These are phyloP conservation scores for Morella rubra DNA, from an alignment of 306 rosid genomes.

Conservation along the genomic window DNA sequence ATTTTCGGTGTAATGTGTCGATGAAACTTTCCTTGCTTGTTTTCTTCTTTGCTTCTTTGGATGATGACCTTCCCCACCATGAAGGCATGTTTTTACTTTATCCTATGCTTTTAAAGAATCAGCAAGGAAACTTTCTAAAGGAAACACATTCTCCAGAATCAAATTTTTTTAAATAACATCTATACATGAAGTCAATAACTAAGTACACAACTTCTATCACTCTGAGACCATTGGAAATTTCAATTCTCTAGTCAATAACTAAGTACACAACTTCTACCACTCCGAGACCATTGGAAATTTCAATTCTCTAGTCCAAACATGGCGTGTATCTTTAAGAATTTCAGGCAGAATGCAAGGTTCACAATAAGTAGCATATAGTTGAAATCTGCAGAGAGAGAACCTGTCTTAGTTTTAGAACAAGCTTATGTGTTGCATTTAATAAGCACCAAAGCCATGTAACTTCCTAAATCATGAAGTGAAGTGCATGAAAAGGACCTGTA, in stretches of 20 bases:
- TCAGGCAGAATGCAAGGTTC: constrained; percentile 15
- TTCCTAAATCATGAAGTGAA: background rate
- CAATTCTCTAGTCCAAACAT: constrained; percentile 28
- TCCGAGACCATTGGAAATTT: constrained; percentile 23
- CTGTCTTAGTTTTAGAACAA: constrained; percentile 28
- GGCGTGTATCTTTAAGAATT: constrained; percentile 24
- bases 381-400: constrained; percentile 46
- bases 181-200: constrained; percentile 20
- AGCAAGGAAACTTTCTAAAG: constrained; percentile 26
- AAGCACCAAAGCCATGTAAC: background rate
- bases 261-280: constrained; percentile 16
- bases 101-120: constrained; percentile 20
- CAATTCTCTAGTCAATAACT: constrained; percentile 21
- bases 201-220: constrained; percentile 16
- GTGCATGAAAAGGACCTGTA: background rate
- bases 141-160: constrained; percentile 30
- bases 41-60: constrained; percentile 91
- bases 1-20: constrained; percentile 67
- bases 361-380: constrained; percentile 10
- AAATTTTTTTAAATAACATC: constrained; percentile 36
- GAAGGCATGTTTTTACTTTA: constrained; percentile 63
- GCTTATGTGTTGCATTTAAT: background rate
- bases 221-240: constrained; percentile 20
- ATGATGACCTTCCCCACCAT: constrained; percentile 88
- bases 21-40: constrained; percentile 75